Conservation (phyloP, 768 basidiomycete species). For the Rubroboletus satanas region DNA sequence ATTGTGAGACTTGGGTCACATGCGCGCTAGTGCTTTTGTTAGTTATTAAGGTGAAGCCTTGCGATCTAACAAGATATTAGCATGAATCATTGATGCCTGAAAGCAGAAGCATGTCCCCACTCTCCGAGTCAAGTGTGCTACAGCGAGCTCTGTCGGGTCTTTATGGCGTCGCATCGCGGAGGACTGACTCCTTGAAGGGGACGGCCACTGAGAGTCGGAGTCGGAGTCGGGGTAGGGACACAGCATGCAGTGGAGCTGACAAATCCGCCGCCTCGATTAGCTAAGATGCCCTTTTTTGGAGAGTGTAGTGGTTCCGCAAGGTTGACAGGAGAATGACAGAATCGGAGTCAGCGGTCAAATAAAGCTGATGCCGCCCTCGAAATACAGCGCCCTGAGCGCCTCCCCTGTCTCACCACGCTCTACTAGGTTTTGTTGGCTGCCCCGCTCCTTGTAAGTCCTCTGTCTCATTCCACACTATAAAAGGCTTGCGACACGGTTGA, state of each 20-base stretch:
- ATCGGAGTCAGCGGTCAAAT: constrained; percentile 26
- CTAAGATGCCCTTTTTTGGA: constrained; percentile 18
- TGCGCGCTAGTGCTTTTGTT: neutral
- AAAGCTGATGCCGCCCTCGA: constrained; percentile 23
- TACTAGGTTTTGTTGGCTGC: constrained; percentile 24
- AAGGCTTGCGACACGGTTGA: constrained; percentile 5
- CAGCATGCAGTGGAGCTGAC: neutral
- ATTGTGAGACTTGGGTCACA: neutral
- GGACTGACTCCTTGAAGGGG: neutral
- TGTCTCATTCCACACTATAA: constrained; percentile 23
- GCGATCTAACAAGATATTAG: neutral
- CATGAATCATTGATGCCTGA: neutral
- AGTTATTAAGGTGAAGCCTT: neutral
- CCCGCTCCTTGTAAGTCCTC: constrained; percentile 20
- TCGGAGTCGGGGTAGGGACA: neutral
- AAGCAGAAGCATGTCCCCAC: neutral
- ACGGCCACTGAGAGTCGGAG: neutral
- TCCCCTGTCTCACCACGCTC: constrained; percentile 17
- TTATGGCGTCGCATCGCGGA: neutral
- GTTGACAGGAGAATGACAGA: constrained; percentile 3
- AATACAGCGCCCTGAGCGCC: constrained; percentile 18
- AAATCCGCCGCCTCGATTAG: constrained; percentile 13
- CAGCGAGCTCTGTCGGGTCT: neutral
- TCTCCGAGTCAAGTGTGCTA: neutral
- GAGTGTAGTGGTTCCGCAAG: constrained; percentile 7